These are phyloP conservation scores for Bretziella fagacearum DNA, from an alignment of 2,329 filamentous ascomycete genomes.

Conservation along the genomic window DNA sequence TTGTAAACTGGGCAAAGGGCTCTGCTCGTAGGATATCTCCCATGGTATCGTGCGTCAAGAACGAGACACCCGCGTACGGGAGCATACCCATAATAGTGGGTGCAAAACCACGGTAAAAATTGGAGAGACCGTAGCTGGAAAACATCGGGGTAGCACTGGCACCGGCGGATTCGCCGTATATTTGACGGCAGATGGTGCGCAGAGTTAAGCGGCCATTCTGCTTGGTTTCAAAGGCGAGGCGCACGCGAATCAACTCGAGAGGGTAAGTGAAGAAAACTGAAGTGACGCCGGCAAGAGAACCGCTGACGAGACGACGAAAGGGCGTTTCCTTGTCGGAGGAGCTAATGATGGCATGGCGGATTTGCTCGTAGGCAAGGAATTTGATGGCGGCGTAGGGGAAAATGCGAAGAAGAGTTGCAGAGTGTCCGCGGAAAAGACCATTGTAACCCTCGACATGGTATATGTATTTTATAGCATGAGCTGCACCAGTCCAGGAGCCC, in stretches of 20 bases:
- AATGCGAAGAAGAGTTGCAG: constrained; percentile 79
- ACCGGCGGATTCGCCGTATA: constrained; percentile 59
- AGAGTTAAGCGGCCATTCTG: constrained; percentile 52
- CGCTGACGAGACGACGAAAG: constrained; percentile 54
- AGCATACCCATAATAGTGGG: constrained; percentile 89
- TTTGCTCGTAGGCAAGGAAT: constrained; percentile 94
- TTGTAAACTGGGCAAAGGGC: constrained; percentile 53
- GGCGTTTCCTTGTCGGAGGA: constrained; percentile 60
- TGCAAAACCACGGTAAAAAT: constrained; percentile 90
- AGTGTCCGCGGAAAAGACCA: constrained; percentile 86
- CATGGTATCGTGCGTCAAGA: constrained; percentile 82
- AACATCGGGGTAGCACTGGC: constrained; percentile 21
- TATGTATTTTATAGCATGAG: constrained; percentile 70
- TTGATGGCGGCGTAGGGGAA: constrained; percentile 98
- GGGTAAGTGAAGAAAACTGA: constrained; percentile 96
- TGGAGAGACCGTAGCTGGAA: constrained; percentile 54
- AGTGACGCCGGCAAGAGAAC: constrained; percentile 64
- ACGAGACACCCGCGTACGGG: constrained; percentile 88
- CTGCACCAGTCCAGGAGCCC: constrained; percentile 71
- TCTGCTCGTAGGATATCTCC: constrained; percentile 67
- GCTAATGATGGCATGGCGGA: constrained; percentile 62
- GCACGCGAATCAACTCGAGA: constrained; percentile 79
- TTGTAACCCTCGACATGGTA: constrained; percentile 53
- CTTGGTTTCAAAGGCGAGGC: constrained; percentile 87
- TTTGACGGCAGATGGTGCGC: constrained; percentile 61